Base-by-base conservation (phyloP, 2,329 filamentous ascomycete genomes). In the Colletotrichum sp. region DNA sequence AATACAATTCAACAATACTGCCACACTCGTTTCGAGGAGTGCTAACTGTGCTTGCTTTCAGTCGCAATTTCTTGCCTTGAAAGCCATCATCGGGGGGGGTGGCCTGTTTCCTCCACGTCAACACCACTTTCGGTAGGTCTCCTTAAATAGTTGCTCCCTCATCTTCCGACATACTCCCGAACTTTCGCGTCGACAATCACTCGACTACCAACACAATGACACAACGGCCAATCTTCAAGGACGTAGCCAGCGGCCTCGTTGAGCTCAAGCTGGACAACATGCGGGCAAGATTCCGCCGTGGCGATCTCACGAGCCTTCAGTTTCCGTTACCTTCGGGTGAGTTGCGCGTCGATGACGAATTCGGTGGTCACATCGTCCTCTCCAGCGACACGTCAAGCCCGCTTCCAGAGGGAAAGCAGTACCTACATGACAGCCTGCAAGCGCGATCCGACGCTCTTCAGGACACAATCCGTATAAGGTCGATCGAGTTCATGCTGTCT, bases 251-350 rank as follows among this genome's bases (percentile, higher is more conserved):
- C 30, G n/a, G 18, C 18, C 57, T 70, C 28, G 28, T 73, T 36
- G 36, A 73, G 24, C 65, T 73, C 28, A 80, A 80, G 78, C 79
- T 72, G n/a, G 62, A 64, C 44, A 77, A 76, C 16, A 69, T 69
- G 36, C 55, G 66, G 18, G 71, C 65, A 13, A 63, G 71, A 36
- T 39, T 44, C n/a, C 18, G 44, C 16, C 30, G 32, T 15, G 21
- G 36, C 30, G 57, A 36, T 5, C 55, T 24, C n/a, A 8, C 44
- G 21, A 16, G 24, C n/a, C 18, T 55, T 13, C 30, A 62, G 21
- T 4, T 16, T 26, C 16, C 15, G 8, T 16, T 52, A 21, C 24
- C 30, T n/a, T 13, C 8, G 12, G 32, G 36, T 16, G 52, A 32
- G 21, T 30, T 68, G 30, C 32, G 30, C 16, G 26, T 67, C 30